A percentile compares a stretch with the other conserved stretches of the same genome.
These are phyloP conservation scores for Ballota nigra DNA, from an alignment of 257 asterid genomes.

Conservation along the genomic window DNA sequence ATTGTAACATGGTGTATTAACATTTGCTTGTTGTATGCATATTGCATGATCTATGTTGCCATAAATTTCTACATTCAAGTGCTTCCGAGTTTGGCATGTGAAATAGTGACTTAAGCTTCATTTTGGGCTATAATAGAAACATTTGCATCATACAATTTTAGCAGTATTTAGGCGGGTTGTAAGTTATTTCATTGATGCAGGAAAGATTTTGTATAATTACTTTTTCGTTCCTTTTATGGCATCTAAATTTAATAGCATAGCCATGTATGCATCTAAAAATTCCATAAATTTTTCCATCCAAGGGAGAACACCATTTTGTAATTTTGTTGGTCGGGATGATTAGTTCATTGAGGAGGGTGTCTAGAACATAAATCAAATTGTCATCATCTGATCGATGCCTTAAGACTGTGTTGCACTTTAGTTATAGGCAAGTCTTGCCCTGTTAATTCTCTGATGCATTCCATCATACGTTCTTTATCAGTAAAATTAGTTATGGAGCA, in stretches of 20 bases:
- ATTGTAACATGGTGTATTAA: background rate
- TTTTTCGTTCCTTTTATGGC: background rate
- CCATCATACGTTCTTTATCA: background rate
- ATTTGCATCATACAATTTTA: background rate
- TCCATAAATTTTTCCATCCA: background rate
- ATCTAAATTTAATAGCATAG: too few relatives aligned
- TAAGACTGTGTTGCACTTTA: background rate
- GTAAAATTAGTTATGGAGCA: background rate
- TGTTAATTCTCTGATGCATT: background rate
- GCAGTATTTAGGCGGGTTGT: background rate
- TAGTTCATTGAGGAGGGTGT: background rate
- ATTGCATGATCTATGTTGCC: background rate
- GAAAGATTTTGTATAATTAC: background rate
- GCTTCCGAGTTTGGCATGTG: background rate
- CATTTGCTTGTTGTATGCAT: background rate
- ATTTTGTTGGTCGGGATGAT: background rate
- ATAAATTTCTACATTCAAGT: background rate
- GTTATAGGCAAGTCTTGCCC: background rate
- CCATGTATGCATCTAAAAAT: background rate
- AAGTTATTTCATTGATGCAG: background rate
- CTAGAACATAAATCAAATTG: background rate
- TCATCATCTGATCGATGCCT: background rate
- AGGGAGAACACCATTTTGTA: background rate
- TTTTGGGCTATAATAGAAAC: background rate
- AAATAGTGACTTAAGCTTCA: background rate